These are phyloP conservation scores for Lactarius vividus DNA, from an alignment of 768 basidiomycete genomes.

Conservation along the genomic window DNA sequence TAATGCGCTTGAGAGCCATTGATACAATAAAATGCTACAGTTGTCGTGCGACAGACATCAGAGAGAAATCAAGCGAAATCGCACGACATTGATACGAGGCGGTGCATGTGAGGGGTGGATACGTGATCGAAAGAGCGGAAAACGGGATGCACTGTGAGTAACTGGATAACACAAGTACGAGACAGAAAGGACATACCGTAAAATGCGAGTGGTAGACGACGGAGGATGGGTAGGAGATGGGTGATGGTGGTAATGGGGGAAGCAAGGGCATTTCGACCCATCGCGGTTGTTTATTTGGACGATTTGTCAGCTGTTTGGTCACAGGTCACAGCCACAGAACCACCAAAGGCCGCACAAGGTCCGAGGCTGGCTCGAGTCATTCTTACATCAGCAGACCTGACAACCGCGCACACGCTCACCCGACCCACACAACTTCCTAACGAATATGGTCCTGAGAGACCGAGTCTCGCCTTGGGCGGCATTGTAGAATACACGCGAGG, in stretches of 20 bases:
- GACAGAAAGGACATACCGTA: conserved; percentile 20
- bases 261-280: conserved; percentile 27
- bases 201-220: conserved; percentile 35
- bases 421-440: background rate
- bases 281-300: conserved; percentile 39
- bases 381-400: background rate
- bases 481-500: background rate
- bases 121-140: background rate
- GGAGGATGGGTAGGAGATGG: conserved; percentile 31
- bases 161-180: conserved; percentile 11
- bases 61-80: conserved; percentile 40
- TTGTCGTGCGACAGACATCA: conserved; percentile 32
- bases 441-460: background rate
- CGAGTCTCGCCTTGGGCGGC: background rate
- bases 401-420: too few species aligned
- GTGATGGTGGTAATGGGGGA: conserved; percentile 29
- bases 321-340: conserved; percentile 30
- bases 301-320: conserved; percentile 41
- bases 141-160: background rate
- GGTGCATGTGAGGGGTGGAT: conserved; percentile 7
- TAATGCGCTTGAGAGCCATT: conserved; percentile 99
- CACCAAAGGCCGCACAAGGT: background rate
- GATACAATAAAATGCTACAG: conserved; percentile 17
- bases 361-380: background rate
- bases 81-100: conserved; percentile 26